Percentiles rank a stretch among this genome's conserved stretches.
Conservation (phyloP, 2,329 filamentous ascomycete genomes). For the Fusarium bulbicola region DNA sequence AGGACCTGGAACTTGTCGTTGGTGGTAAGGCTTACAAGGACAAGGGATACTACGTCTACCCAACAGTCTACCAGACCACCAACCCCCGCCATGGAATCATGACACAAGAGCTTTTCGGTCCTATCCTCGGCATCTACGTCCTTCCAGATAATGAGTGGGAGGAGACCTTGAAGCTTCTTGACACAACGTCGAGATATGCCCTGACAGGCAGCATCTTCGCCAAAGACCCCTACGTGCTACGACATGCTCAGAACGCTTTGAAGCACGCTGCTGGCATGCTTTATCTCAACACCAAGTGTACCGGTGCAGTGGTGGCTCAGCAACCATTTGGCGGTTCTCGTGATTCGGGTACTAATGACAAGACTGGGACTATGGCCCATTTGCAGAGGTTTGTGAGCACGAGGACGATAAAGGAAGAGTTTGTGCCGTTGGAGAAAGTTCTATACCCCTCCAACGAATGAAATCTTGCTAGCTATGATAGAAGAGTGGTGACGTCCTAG, state of each 20-base stretch:
- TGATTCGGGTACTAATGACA: slow-evolving; percentile 73
- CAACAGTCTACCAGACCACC: slow-evolving; percentile 56
- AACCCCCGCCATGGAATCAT: slow-evolving; percentile 56
- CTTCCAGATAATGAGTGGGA: slow-evolving; percentile 52
- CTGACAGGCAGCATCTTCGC: slow-evolving; percentile 78
- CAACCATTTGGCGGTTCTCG: slow-evolving; percentile 73
- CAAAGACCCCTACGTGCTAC: slow-evolving; percentile 67
- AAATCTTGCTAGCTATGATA: accelerated
- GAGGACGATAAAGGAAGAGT: slow-evolving; percentile 75
- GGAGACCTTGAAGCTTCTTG: slow-evolving; percentile 20
- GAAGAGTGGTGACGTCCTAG: accelerated
- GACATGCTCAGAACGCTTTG: slow-evolving; percentile 70
- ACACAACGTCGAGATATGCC: slow-evolving; percentile 34
- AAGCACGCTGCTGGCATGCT: slow-evolving; percentile 70
- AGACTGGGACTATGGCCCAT: slow-evolving; percentile 68
- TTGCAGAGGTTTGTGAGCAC: slow-evolving; percentile 68
- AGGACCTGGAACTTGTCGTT: slow-evolving; percentile 52
- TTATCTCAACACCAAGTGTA: slow-evolving; percentile 74
- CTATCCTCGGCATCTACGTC: slow-evolving; percentile 57
- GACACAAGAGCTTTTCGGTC: slow-evolving; percentile 59
- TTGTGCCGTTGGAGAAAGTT: slow-evolving; percentile 45
- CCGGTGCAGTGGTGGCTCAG: slow-evolving; percentile 72
- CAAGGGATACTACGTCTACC: slow-evolving; percentile 56
- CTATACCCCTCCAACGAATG: slow-evolving; percentile 32
- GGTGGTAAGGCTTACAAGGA: slow-evolving; percentile 56